Evolutionary conservation across 2,329 filamentous ascomycete genomes (phyloP).

Genomic region (Albophoma yamanashiensis): DNA sequence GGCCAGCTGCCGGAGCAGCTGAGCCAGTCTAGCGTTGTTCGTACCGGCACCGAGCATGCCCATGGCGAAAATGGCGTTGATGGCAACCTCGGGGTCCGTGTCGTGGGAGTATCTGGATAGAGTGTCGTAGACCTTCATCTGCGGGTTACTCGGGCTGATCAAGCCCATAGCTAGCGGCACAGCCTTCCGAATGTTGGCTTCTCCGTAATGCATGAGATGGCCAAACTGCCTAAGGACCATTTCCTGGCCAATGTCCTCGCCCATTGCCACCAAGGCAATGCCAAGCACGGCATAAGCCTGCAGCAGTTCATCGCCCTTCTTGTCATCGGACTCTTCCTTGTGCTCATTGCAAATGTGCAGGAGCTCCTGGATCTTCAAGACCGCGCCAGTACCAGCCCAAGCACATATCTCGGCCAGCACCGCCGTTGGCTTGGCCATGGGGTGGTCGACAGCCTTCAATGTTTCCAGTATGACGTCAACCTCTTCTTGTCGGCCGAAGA

Average conservation of each 20-base stretch:
- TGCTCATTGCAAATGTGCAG: conserved; percentile 98
- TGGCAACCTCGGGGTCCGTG: conserved; percentile 94
- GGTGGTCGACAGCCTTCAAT: conserved; percentile 91
- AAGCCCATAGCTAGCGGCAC: conserved; percentile 95
- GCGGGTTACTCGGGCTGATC: conserved; percentile 93
- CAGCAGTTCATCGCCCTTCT: conserved; percentile 89
- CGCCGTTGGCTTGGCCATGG: conserved; percentile 91
- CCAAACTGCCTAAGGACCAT: conserved; percentile 98
- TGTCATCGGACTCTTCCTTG: conserved; percentile 86
- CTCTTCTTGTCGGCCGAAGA: conserved; percentile 94
- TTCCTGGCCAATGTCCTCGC: conserved; percentile 94
- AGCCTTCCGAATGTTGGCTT: conserved; percentile 91
- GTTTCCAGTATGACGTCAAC: conserved; percentile 98
- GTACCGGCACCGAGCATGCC: conserved; percentile 92
- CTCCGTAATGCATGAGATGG: conserved; percentile 98
- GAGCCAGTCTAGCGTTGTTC: conserved; percentile 93
- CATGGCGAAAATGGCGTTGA: conserved; percentile 99
- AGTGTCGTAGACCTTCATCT: conserved; percentile 99
- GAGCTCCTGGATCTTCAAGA: conserved; percentile 93
- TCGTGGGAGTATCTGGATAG: conserved; percentile 96
- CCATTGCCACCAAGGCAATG: conserved; percentile 91
- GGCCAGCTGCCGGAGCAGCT: conserved; percentile 85
- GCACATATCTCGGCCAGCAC: conserved; percentile 94
- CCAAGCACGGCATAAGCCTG: conserved; percentile 95
- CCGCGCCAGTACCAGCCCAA: conserved; percentile 94